phyloP scores from a whole-genome alignment of 78 protist species.

The Dictyostelium discoideum region DNA sequence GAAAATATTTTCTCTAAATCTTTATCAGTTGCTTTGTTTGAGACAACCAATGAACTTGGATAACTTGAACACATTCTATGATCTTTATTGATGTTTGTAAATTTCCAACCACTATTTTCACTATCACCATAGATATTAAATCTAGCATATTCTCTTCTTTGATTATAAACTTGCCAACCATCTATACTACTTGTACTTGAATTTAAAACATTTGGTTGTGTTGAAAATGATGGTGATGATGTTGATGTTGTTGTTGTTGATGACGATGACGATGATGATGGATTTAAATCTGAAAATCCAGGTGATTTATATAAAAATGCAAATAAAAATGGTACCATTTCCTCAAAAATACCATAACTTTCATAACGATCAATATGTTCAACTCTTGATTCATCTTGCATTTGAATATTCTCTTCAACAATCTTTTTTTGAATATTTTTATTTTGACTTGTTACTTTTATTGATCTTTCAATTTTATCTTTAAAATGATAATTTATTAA shows the following conservation, averaged over 20 bases:
- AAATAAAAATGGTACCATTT: slow-evolving; percentile 36
- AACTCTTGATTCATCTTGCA: slow-evolving; percentile 25
- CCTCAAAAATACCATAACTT: slow-evolving; percentile 59
- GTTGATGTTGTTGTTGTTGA: background rate
- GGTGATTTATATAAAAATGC: slow-evolving; percentile 1
- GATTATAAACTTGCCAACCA: slow-evolving; percentile 51
- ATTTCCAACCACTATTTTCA: slow-evolving; percentile 14
- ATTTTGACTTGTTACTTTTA: slow-evolving; percentile 1
- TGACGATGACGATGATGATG: background rate
- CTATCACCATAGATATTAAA: background rate
- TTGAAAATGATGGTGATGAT: background rate
- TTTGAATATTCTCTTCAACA: slow-evolving; percentile 34
- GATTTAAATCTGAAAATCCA: background rate
- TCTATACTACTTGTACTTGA: background rate
- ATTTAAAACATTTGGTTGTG: background rate
- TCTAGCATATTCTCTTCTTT: slow-evolving; percentile 31
- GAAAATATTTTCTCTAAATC: slow-evolving; percentile 55
- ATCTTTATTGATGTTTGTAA: slow-evolving; percentile 45
- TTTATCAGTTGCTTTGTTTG: background rate
- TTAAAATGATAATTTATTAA: slow-evolving; percentile 14
- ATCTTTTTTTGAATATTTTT: slow-evolving; percentile 20
- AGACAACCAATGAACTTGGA: slow-evolving; percentile 36
- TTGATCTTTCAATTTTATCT: slow-evolving; percentile 12
- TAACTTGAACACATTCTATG: slow-evolving; percentile 43
- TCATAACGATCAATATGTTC: slow-evolving; percentile 58